phyloP scores from a whole-genome alignment of 2,329 filamentous ascomycete species.

The Verticillium dahliae region DNA sequence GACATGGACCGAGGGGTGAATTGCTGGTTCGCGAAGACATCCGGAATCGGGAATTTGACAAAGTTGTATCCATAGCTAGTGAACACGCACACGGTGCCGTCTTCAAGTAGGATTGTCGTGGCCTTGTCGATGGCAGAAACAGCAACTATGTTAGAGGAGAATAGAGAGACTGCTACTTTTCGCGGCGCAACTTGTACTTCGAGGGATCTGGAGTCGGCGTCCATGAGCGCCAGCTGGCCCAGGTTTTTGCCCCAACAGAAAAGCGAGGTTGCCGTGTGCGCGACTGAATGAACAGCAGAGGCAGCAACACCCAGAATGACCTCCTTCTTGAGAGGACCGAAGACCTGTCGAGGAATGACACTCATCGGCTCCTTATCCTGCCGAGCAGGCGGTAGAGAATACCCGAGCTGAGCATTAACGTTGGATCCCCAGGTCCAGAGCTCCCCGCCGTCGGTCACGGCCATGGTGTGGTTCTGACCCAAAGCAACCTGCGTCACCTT shows the following conservation, averaged over 20 bases:
- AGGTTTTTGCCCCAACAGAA: slow-evolving; percentile 96
- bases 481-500: slow-evolving; percentile 73
- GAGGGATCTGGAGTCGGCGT: slow-evolving; percentile 87
- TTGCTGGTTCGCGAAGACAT: slow-evolving; percentile 64
- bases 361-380: slow-evolving; percentile 82
- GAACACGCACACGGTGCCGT: slow-evolving; percentile 86
- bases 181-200: slow-evolving; percentile 77
- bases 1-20: slow-evolving; percentile 60
- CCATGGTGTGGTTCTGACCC: slow-evolving; percentile 87
- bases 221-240: slow-evolving; percentile 88
- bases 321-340: slow-evolving; percentile 86
- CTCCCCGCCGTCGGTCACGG: slow-evolving; percentile 78
- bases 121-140: slow-evolving; percentile 88
- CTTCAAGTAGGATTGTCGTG: slow-evolving; percentile 78
- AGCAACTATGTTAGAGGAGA: slow-evolving; percentile 65
- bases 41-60: slow-evolving; percentile 69
- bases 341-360: slow-evolving; percentile 76
- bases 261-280: slow-evolving; percentile 71
- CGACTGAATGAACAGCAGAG: slow-evolving; percentile 85
- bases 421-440: slow-evolving; percentile 95
- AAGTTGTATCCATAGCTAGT: slow-evolving; percentile 95
- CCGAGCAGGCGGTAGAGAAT: slow-evolving; percentile 56
- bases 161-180: slow-evolving; percentile 80
- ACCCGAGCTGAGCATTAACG: slow-evolving; percentile 78
- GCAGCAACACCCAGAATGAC: slow-evolving; percentile 74